Base-by-base conservation (phyloP, 2,329 filamentous ascomycete species). In the Curvularia hawaiiensis region DNA sequence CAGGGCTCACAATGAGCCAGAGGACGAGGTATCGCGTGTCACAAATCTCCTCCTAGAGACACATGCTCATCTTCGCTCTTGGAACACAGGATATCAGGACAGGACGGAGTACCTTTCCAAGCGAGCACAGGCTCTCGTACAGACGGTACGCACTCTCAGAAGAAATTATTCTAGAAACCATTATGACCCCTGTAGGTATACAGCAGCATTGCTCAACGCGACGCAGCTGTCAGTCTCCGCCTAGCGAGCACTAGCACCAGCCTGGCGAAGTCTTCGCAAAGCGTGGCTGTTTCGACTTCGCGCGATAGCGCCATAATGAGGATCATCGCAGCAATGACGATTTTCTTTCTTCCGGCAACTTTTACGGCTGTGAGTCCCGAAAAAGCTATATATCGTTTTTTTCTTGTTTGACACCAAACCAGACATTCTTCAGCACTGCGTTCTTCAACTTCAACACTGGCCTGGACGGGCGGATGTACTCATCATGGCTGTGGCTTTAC, bases 331-430 rank as follows among this genome's bases (percentile, higher is more conserved):
- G 64, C 57, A 0, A 61, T 72, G 26, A 72, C 68, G 0, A 54
- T 70, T 2, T 54, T 70, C n/a, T 71, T 71, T 44, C 51, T 72
- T 0, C 69, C 66, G 1, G 67, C 64, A 11, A 72, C 67, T 1
- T 70, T 69, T 18, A 62, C 58, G 3, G 68, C 68, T 3, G 64
- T 68, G 54, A 51, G 59, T 56, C 30, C 22, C 20, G 7, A 16
- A 6, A 9, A 20, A 14, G 20, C 33, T 28, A 3, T 8, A 31
- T 7, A 12, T 39, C 9, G 18, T 8, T 18, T 12, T 12, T 1
- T 20, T 9, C 14, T 38, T 38, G 6, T 26, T 33, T 45, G 9
- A 48, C 8, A 7, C 7, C 22, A 12, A 24, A n/a, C 7, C 7
- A 67, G 65, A 67, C 63, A 0, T 67, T 69, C 45, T 69, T 69